Evolutionary conservation across 495 filamentous ascomycete species (phyloP).

Genomic region (Penicillium lividum): DNA sequence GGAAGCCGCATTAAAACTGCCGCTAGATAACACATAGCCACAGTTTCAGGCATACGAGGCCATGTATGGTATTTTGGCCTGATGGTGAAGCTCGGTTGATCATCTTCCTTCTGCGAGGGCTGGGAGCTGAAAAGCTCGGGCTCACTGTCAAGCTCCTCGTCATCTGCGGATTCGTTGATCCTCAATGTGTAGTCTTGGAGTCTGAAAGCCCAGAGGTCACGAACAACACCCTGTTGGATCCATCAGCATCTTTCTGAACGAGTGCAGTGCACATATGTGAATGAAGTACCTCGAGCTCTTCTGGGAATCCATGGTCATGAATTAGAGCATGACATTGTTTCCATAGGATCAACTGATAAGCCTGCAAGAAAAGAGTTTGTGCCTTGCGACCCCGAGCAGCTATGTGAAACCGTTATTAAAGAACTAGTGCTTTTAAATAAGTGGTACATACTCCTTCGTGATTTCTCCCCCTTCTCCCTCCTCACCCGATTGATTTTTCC

Average conservation of each 20-base stretch:
- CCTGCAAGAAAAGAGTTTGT: slow-evolving; percentile 76
- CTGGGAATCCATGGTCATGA: slow-evolving; percentile 59
- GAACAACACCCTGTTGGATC: slow-evolving; percentile 51
- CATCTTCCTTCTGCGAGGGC: slow-evolving; percentile 32
- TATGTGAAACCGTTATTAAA: slow-evolving; percentile 13
- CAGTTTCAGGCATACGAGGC: slow-evolving; percentile 62
- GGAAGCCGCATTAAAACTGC: slow-evolving; percentile 63
- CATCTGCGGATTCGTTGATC: slow-evolving; percentile 37
- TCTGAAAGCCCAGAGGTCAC: slow-evolving; percentile 70
- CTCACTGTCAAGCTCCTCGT: slow-evolving; percentile 31
- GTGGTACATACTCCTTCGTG: slow-evolving; percentile 43
- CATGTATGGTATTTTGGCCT: slow-evolving; percentile 31
- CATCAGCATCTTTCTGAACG: not conserved
- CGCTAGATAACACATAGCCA: slow-evolving; percentile 69
- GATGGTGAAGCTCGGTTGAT: slow-evolving; percentile 26
- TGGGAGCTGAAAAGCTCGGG: slow-evolving; percentile 56
- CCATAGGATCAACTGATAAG: slow-evolving; percentile 79
- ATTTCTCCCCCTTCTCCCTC: slow-evolving; percentile 53
- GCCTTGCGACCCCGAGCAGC: slow-evolving; percentile 63
- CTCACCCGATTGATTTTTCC: slow-evolving; percentile 61
- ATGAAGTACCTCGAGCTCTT: slow-evolving; percentile 59
- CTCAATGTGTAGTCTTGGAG: slow-evolving; percentile 51
- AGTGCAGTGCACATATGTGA: not conserved
- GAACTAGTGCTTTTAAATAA: not conserved
- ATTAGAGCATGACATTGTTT: slow-evolving; percentile 70